Evolutionary conservation across 1,139 yeast species (phyloP), one percentile per base, ranked within the genome.

Genomic region (Magnusiomyces tetraspermus): DNA sequence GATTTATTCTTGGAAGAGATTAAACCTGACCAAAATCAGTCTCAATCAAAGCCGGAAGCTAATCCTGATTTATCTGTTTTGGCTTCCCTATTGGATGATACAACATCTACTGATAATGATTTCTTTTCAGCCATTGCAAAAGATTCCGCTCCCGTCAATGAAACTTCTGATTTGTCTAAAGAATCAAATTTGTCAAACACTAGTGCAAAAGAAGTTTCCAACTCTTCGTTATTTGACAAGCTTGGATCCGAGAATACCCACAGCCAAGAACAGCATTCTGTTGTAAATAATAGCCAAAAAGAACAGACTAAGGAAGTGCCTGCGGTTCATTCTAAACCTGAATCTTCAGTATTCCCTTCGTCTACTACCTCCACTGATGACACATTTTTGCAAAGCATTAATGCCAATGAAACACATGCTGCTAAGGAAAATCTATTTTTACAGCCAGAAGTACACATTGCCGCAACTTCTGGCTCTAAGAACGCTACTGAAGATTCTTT

Each of bases 181-280:
- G 15, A 22, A n/a, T n/a, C n/a, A n/a, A n/a, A n/a, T n/a, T n/a
- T n/a, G n/a, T n/a, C 47, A n/a, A 43, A 43, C 5, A 3, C 30
- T 21, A 30, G 30, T 43, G 21, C 11, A n/a, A n/a, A 28, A 46
- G 49, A 24, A 36, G 19, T 19, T 21, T 5, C 28, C 2, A 5
- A 6, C 15, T 46, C 43, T 5, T 21, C 45, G n/a, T n/a, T n/a
- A 1, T 46, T 48, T 17, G 52, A 19, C 24, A 50, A 42, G 22
- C 38, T 31, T 22, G 33, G 49, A 15, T 45, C 33, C 23, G 22
- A 38, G n/a, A 24, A 38, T 19, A 38, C 33, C 13, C 13, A 8
- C 13, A 8, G 13, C 33, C 33, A 8, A 8, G 11, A 8, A 30
- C 33, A 8, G 13, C 33, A 30, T 30, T 13, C 33, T 13, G 13